A percentile compares a stretch with the other conserved stretches of the same genome.
Conservation (phyloP, 2,329 filamentous ascomycete genomes). For the Periconia sp. region DNA sequence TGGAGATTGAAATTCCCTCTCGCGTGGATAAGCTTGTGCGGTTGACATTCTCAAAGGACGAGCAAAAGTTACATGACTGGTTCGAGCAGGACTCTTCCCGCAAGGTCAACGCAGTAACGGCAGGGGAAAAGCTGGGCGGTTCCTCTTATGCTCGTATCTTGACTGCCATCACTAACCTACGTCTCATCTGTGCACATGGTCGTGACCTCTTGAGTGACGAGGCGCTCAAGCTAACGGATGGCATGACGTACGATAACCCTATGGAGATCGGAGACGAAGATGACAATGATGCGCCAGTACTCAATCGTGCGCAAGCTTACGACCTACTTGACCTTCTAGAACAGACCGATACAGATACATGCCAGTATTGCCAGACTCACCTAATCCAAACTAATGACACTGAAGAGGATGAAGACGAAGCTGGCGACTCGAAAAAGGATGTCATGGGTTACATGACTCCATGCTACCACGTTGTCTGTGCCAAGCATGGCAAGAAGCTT, state of each 20-base stretch:
- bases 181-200: conserved; percentile 92
- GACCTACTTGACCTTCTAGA: conserved; percentile 85
- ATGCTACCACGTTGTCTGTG: conserved; percentile 86
- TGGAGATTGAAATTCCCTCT: conserved; percentile 73
- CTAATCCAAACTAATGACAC: conserved; percentile 57
- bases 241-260: conserved; percentile 80
- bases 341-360: conserved; percentile 76
- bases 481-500: conserved; percentile 70
- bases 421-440: conserved; percentile 63
- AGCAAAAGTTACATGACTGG: conserved; percentile 79
- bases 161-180: conserved; percentile 86
- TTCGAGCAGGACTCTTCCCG: conserved; percentile 83
- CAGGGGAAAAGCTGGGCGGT: conserved; percentile 72
- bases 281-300: conserved; percentile 57
- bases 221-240: conserved; percentile 80
- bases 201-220: conserved; percentile 85
- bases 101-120: conserved; percentile 76
- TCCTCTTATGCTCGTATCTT: conserved; percentile 93
- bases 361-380: conserved; percentile 65
- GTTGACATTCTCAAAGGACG: conserved; percentile 77
- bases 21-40: conserved; percentile 74
- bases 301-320: conserved; percentile 77
- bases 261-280: conserved; percentile 88
- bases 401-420: conserved; percentile 51
- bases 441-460: conserved; percentile 80